Base-by-base conservation (phyloP, 257 asterid species). In the Ophiorrhiza pumila region DNA sequence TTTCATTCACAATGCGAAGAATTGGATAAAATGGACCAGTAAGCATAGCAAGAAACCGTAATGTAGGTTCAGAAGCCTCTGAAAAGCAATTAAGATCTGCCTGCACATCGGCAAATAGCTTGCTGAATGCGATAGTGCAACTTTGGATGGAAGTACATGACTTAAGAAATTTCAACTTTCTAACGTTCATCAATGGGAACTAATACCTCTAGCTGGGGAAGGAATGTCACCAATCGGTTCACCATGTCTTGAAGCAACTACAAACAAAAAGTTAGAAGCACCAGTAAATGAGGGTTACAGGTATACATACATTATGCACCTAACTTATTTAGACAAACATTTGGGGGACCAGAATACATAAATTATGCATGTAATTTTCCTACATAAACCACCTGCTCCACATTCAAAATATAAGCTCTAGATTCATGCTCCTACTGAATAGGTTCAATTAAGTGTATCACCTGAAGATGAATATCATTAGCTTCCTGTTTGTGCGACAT, bases 171-270 rank as follows among this genome's bases (percentile, higher is more conserved):
- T 32, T 76, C 73, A 55, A 57, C 55, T 74, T 37, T 66, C 69
- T 65, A 46, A 68, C 45, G 39, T 72, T 45, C 72, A 42, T 31
- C 31, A 62, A 74, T 79, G 56, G 52, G 65, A 74, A 61, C 58
- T 37, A 32, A 76, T 85, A 92, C 99, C 96, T 95, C 99, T 61
- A 95, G 84, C 75, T 95, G 96, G 84, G 98, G 97, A 83, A 95
- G 93, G 85, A 91, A 95, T 68, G 86, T 79, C 80, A 84, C 89
- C 88, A 95, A 76, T 83, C 98, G 87, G 71, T 78, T 85, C 60
- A 91, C 84, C 82, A 93, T 88, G 69, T 89, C 91, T 85, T 87
- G 96, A 78, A 94, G 98, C 90, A 95, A 87, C 99, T 95, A 83
- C 64, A 81, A 77, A 67, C 56, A 73, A 83, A 77, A 61, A 77